Percentiles rank a stretch among this genome's conserved stretches.
Evolutionary conservation across 345 rosid genomes (phyloP).

Genomic region (Zanthoxylum bungeanum): DNA sequence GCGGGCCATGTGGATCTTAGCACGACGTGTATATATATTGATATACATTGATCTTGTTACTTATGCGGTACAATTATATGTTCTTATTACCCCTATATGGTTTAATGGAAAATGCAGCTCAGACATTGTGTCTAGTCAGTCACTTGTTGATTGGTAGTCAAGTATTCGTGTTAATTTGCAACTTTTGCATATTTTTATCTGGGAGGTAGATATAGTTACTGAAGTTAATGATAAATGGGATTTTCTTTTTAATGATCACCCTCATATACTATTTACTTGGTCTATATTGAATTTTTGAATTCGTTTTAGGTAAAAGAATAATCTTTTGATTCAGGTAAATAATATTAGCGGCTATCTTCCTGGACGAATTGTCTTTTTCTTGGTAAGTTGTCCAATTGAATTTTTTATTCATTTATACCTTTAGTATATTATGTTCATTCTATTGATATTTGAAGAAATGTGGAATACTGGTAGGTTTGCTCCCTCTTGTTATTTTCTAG

Average conservation of each 20-base stretch:
- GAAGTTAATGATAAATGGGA: not conserved
- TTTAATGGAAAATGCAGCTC: no score
- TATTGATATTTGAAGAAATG: not conserved
- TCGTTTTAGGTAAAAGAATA: no score
- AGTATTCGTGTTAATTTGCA: no score
- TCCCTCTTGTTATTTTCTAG: not conserved
- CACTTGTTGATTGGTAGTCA: no score
- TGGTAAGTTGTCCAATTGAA: conserved; percentile 50
- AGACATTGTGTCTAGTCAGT: no score
- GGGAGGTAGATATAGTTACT: not conserved
- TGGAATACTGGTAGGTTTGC: not conserved
- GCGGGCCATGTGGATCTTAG: no score
- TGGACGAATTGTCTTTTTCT: conserved; percentile 95
- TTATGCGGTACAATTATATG: not conserved
- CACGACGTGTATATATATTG: not conserved
- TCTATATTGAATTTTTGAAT: no score
- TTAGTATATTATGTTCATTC: not conserved
- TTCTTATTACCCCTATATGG: no score
- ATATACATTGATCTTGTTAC: no score
- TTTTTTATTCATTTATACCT: not conserved
- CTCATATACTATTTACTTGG: no score
- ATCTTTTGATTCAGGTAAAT: conserved; percentile 65
- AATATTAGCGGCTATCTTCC: conserved; percentile 99
- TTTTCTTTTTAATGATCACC: not conserved
- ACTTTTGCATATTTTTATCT: no score